Percentiles rank a stretch among this genome's conserved stretches.
Conservation (phyloP, 345 rosid genomes). For the Aquilaria yunnanensis region DNA sequence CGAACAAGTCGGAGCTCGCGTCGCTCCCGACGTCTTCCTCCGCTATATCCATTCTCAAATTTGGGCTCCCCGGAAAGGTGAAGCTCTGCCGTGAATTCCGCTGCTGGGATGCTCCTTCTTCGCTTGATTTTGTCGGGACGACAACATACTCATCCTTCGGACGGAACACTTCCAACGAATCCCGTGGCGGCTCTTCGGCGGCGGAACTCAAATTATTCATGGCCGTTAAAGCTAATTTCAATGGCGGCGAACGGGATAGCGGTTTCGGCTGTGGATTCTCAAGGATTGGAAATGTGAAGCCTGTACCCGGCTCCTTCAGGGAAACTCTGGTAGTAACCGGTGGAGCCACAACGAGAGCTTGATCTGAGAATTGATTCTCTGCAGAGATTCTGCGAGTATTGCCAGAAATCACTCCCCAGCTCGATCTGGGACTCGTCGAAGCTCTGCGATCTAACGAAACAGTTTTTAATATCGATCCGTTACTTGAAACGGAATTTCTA, state of each 20-base stretch:
- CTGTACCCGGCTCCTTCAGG: background rate
- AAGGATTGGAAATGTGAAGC: conserved; percentile 53
- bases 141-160: conserved; percentile 16
- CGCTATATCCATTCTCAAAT: conserved; percentile 10
- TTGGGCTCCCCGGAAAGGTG: conserved; percentile 28
- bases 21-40: conserved; percentile 78
- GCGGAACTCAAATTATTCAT: background rate
- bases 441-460: no score
- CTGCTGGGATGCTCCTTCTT: background rate
- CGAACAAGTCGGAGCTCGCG: conserved; percentile 90
- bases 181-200: conserved; percentile 39
- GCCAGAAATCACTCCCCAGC: background rate
- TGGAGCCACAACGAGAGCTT: background rate
- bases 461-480: no score
- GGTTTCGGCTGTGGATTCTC: conserved; percentile 15
- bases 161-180: conserved; percentile 51
- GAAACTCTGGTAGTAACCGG: background rate
- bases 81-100: conserved; percentile 18
- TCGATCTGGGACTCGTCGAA: background rate
- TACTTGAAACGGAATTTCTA: no score
- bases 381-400: conserved; percentile 17
- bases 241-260: background rate
- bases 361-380: conserved; percentile 18
- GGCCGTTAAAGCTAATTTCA: background rate
- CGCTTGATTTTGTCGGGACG: conserved; percentile 10